Percentiles rank a stretch among this genome's conserved stretches.
Evolutionary conservation across 257 asterid genomes (phyloP).

Genomic region (Solanum arcanum): DNA sequence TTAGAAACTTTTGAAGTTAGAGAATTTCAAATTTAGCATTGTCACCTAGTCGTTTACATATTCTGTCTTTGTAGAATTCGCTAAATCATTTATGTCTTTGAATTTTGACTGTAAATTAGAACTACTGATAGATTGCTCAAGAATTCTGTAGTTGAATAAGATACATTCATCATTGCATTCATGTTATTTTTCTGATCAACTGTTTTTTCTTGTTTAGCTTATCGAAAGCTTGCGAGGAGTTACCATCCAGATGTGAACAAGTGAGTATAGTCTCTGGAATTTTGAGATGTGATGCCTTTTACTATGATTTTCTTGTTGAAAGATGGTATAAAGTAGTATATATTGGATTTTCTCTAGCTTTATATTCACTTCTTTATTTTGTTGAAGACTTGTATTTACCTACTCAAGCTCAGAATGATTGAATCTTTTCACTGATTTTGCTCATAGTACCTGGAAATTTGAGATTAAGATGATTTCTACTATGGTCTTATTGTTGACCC

Average conservation of each 20-base stretch:
- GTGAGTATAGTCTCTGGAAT: constrained; percentile 26
- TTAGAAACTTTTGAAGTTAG: neutral
- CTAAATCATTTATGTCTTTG: neutral
- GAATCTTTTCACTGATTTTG: neutral
- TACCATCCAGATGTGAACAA: constrained; percentile 97
- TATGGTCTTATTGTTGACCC: neutral
- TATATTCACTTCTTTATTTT: neutral
- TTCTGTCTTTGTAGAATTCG: neutral
- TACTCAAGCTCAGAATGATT: neutral
- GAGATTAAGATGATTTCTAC: neutral
- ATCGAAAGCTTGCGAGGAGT: constrained; percentile 91
- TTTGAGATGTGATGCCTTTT: neutral
- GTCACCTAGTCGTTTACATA: neutral
- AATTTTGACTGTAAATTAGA: neutral
- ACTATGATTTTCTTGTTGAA: neutral
- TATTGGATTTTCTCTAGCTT: neutral
- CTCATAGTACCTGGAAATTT: neutral
- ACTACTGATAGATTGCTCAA: neutral
- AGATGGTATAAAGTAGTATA: neutral
- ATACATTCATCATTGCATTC: neutral
- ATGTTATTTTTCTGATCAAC: neutral
- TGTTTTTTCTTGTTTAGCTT: constrained; percentile 44
- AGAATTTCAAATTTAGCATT: neutral
- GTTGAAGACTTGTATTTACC: neutral
- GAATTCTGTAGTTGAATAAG: neutral